These are phyloP conservation scores for Clitopilus hobsonii DNA, from an alignment of 768 basidiomycete species.

Conservation along the genomic window DNA sequence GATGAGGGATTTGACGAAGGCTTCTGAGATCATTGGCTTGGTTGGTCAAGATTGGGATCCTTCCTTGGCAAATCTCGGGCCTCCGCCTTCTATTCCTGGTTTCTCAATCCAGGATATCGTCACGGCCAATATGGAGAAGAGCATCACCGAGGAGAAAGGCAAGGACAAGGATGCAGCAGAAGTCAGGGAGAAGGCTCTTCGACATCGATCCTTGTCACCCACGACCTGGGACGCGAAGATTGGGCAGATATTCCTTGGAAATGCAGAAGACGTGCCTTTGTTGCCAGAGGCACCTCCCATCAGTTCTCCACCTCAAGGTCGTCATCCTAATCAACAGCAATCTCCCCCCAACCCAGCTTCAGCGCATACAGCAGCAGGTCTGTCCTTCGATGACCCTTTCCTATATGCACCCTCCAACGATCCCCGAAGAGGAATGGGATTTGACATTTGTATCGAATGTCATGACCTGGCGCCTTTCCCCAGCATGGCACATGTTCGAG, in stretches of 20 bases:
- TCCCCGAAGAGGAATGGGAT: conserved; percentile 54
- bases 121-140: conserved; percentile 3
- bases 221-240: conserved; percentile 49
- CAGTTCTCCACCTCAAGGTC: conserved; percentile 1
- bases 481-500: conserved; percentile 55
- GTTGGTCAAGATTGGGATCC: not conserved
- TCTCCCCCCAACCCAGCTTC: not conserved
- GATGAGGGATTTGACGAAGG: conserved; percentile 83
- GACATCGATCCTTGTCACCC: conserved; percentile 19
- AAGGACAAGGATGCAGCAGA: conserved; percentile 3
- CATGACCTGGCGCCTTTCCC: conserved; percentile 80
- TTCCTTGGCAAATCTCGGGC: not conserved
- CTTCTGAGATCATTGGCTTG: conserved; percentile 55
- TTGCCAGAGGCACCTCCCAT: conserved; percentile 21
- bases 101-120: conserved; percentile 7
- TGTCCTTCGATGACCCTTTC: conserved; percentile 35
- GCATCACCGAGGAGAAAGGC: conserved; percentile 1
- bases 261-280: conserved; percentile 75
- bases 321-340: not conserved
- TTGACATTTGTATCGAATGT: conserved; percentile 86
- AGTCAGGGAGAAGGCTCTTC: not conserved
- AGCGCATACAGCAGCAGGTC: not conserved
- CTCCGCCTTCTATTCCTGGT: not conserved
- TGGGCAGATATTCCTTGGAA: conserved; percentile 78
- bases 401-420: conserved; percentile 36